Percentiles rank a stretch among this genome's conserved stretches.
phyloP scores from a whole-genome alignment of 208 protist genomes.

The Crithidia thermophila region DNA sequence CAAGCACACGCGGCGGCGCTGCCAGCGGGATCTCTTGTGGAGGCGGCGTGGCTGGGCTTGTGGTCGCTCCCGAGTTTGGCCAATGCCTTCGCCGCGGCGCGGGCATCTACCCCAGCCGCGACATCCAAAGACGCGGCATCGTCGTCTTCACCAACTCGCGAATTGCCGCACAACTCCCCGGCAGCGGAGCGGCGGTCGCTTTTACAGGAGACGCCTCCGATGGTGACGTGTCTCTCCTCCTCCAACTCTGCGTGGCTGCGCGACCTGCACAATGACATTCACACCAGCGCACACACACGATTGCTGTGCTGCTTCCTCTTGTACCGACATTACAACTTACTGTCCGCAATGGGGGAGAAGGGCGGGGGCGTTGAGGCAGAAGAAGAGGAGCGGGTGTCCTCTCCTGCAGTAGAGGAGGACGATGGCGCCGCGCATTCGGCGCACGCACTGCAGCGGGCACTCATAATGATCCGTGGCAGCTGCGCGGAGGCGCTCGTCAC shows the following conservation, averaged over 20 bases:
- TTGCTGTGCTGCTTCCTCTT: slow-evolving; percentile 11
- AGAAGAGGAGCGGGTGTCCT: not conserved
- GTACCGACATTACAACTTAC: slow-evolving; percentile 8
- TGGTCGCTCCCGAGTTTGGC: slow-evolving; percentile 2
- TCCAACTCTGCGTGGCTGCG: not conserved
- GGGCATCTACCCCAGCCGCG: not conserved
- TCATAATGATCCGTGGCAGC: not conserved
- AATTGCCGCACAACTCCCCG: too few relatives aligned
- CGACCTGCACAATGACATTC: not conserved
- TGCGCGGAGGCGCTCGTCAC: not conserved
- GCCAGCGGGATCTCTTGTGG: slow-evolving; percentile 17
- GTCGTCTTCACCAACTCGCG: too few relatives aligned
- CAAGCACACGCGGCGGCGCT: not conserved
- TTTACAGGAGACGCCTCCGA: too few relatives aligned
- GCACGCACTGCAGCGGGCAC: not conserved
- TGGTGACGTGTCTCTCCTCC: too few relatives aligned
- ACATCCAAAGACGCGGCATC: not conserved
- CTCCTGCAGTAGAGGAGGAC: not conserved
- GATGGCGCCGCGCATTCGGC: not conserved
- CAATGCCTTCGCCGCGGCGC: not conserved
- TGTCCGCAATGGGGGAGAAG: not conserved
- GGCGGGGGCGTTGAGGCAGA: not conserved
- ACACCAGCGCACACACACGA: slow-evolving; percentile 1
- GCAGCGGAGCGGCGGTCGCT: too few relatives aligned
- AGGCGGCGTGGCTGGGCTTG: slow-evolving; percentile 31